A percentile compares a stretch with the other conserved stretches of the same genome.
phyloP scores from a whole-genome alignment of 2,329 filamentous ascomycete genomes.

The Apiospora kogelbergensis region DNA sequence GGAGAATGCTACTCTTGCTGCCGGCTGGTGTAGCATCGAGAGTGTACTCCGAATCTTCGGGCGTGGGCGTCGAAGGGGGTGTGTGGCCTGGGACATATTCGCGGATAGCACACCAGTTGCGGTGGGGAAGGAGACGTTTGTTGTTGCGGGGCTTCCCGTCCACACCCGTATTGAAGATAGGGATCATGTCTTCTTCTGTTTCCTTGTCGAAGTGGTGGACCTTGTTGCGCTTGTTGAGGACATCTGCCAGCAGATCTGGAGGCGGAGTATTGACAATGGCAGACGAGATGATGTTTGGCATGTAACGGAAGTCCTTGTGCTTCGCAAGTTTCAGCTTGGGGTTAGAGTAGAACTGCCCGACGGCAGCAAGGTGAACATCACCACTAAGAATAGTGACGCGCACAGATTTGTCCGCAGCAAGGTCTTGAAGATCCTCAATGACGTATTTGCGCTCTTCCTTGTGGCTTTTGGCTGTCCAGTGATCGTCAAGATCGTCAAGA shows the following conservation, averaged over 20 bases:
- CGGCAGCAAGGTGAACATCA: conserved; percentile 88
- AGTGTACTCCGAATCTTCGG: conserved; percentile 42
- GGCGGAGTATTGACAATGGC: conserved; percentile 93
- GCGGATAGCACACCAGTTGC: conserved; percentile 95
- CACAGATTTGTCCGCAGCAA: conserved; percentile 89
- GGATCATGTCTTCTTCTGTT: conserved; percentile 95
- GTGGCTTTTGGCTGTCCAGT: conserved; percentile 96
- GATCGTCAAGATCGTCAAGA: conserved; percentile 88
- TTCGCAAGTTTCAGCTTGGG: conserved; percentile 77
- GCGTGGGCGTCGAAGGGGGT: conserved; percentile 66
- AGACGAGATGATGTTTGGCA: conserved; percentile 92
- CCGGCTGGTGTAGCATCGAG: conserved; percentile 37
- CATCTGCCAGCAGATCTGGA: conserved; percentile 82
- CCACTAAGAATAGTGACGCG: conserved; percentile 90
- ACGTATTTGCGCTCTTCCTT: conserved; percentile 86
- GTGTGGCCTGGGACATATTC: conserved; percentile 78
- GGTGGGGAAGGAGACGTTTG: conserved; percentile 79
- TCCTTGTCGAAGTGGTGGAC: conserved; percentile 69
- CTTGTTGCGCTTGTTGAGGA: conserved; percentile 92
- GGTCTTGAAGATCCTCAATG: conserved; percentile 86
- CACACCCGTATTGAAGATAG: conserved; percentile 85
- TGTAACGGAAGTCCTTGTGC: conserved; percentile 91
- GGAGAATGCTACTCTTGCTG: conserved; percentile 40
- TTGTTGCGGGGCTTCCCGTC: conserved; percentile 91
- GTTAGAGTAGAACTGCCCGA: conserved; percentile 95